Percentiles rank a stretch among this genome's conserved stretches.
Conservation (phyloP, 768 basidiomycete species). For the Termitomyces titanicus region DNA sequence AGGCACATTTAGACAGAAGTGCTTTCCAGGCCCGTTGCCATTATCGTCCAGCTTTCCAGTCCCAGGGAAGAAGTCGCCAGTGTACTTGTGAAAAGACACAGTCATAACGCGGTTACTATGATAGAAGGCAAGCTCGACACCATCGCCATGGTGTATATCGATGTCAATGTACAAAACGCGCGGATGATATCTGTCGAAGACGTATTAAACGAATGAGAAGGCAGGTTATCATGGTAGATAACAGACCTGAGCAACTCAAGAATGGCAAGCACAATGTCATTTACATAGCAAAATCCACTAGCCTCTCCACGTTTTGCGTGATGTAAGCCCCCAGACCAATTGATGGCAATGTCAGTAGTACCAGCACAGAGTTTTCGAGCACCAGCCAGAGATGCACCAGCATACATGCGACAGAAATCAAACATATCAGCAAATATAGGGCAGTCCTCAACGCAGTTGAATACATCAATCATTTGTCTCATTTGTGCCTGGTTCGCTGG, state of each 20-base stretch:
- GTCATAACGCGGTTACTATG: conserved; percentile 98
- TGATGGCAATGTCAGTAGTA: conserved; percentile 93
- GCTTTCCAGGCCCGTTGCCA: conserved; percentile 82
- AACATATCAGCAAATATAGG: conserved; percentile 95
- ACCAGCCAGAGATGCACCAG: conserved; percentile 88
- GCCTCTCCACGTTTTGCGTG: conserved; percentile 98
- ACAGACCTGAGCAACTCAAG: conserved; percentile 81
- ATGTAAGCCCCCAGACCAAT: conserved; percentile 98
- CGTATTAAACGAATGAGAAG: not conserved
- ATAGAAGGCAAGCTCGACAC: conserved; percentile 97
- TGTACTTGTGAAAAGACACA: conserved; percentile 99
- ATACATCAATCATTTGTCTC: conserved; percentile 75
- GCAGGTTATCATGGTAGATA: conserved; percentile 8
- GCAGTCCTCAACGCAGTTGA: conserved; percentile 97
- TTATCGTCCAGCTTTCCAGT: conserved; percentile 96
- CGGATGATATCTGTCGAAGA: conserved; percentile 70
- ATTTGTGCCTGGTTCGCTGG: conserved; percentile 68
- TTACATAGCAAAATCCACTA: conserved; percentile 97
- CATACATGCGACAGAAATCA: conserved; percentile 91
- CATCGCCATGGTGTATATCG: conserved; percentile 98
- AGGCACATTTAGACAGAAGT: conserved; percentile 94
- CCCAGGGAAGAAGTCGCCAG: conserved; percentile 96
- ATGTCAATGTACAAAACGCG: conserved; percentile 98
- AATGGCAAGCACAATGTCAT: conserved; percentile 94
- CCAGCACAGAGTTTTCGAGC: conserved; percentile 85